phyloP scores from a whole-genome alignment of 2,329 filamentous ascomycete genomes.

The Rutstroemia sp. region DNA sequence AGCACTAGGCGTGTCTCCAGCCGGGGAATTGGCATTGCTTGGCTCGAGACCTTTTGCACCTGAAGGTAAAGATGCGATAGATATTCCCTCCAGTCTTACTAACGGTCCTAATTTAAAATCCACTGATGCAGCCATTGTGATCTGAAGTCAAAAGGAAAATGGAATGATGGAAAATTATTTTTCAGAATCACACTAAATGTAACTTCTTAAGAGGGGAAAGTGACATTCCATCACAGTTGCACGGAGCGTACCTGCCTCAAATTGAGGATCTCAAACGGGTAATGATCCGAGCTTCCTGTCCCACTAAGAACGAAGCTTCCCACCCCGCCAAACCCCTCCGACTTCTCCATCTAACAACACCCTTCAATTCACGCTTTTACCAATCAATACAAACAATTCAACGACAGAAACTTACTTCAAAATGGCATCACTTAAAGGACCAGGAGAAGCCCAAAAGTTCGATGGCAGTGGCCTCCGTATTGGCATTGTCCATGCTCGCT shows the following conservation, averaged over 20 bases:
- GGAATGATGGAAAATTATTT: no score
- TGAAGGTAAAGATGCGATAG: constrained; percentile 40
- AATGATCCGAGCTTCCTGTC: neutral
- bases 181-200: no score
- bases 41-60: constrained; percentile 21
- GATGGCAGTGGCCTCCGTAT: constrained; percentile 73
- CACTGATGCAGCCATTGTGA: neutral
- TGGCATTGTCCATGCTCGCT: constrained; percentile 91
- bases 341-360: constrained; percentile 6
- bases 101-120: constrained; percentile 36
- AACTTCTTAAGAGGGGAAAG: neutral
- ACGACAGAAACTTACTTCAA: neutral
- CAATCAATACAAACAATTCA: neutral
- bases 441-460: constrained; percentile 52
- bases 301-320: neutral
- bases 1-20: constrained; percentile 11
- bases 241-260: no score
- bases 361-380: neutral
- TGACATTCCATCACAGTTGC: neutral
- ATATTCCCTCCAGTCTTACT: constrained; percentile 47
- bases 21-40: constrained; percentile 8
- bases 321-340: constrained; percentile 1
- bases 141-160: neutral
- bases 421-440: constrained; percentile 45
- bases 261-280: neutral